Evolutionary conservation across 1,139 yeast genomes (phyloP), one percentile per base, ranked within the genome.

Genomic region (Torulaspora globosa): DNA sequence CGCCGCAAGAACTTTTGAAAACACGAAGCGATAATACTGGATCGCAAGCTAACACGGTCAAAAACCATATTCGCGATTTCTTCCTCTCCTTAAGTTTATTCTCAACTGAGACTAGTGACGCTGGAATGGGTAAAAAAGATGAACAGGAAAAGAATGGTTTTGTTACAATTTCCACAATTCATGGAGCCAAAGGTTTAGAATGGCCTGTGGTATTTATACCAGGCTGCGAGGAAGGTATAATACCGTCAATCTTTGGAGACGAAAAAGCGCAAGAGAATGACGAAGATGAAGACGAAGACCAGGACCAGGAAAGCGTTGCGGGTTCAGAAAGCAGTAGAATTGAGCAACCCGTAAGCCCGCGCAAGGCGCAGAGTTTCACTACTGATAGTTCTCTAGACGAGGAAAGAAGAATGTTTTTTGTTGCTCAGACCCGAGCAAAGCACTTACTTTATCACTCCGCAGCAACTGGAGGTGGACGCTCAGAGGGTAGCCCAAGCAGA

Each of bases 181-280:
- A 92, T 64, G 88, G 90, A 0, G 80, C 97, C 1, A 92, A 92
- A 61, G 97, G 97, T 1, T 70, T 89, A 4, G 97, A 92, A 64
- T 92, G 97, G 97, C 92, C 95, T 0, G 78, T 85, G 5, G 97
- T 92, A 0, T 86, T 88, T 60, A 76, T 88, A 10, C 90, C 95
- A 0, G 82, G 84, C 0, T 67, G 84, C 23, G 71, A 78, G 12
- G 86, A 83, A 41, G 80, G 80, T 1, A 60, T 73, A 6, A 66
- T 82, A n/a, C 89, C 88, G 21, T 77, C 73, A 36, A 62, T 63
- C 28, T 71, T 70, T 62, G 75, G 73, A 21, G 66, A 67, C 2
- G 69, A 67, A 1, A 63, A 62, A 2, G 66, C 27, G n/a, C 38
- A 39, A 39, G 73, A 79, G 47, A 92, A 84, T 59, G 92, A 82